Conservation (phyloP, 371 early-diverging fungal genomes). For the Zopfochytrium polystomum region DNA sequence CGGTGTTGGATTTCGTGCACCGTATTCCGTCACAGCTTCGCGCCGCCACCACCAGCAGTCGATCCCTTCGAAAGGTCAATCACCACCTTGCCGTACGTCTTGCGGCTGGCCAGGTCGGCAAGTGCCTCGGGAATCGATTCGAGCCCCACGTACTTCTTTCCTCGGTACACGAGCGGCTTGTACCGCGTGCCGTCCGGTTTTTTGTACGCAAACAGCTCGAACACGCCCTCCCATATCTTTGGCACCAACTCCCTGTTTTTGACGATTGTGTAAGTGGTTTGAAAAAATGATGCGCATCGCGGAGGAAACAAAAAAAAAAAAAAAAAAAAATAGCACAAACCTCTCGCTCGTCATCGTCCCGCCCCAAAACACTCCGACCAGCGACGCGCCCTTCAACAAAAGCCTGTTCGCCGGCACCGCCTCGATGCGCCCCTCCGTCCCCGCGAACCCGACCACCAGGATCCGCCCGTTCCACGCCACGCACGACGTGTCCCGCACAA, state of each 20-base stretch:
- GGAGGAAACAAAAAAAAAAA: too few relatives aligned
- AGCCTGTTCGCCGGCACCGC: constrained; percentile 76
- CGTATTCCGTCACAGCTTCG: too few relatives aligned
- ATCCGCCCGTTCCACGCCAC: constrained; percentile 85
- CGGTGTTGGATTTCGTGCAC: too few relatives aligned
- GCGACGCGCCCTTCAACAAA: constrained; percentile 71
- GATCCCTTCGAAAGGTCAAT: constrained; percentile 38
- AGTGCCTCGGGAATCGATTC: constrained; percentile 66
- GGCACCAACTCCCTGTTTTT: too few relatives aligned
- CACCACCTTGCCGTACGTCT: constrained; percentile 81
- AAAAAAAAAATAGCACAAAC: too few relatives aligned
- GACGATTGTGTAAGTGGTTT: too few relatives aligned
- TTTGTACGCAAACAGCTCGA: constrained; percentile 62
- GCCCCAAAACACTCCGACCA: constrained; percentile 67
- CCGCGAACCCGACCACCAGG: constrained; percentile 82
- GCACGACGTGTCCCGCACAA: constrained; percentile 51
- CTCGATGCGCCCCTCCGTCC: constrained; percentile 68
- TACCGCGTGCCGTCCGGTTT: constrained; percentile 34
- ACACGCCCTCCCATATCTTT: too few relatives aligned
- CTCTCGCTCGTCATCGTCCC: constrained; percentile 67
- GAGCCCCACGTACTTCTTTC: constrained; percentile 61
- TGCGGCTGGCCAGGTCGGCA: constrained; percentile 65
- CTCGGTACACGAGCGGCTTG: constrained; percentile 65
- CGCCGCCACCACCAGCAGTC: too few relatives aligned
- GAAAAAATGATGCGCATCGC: too few relatives aligned